These are phyloP conservation scores for Botrytis byssoidea DNA, from an alignment of 2,329 filamentous ascomycete species.

Conservation along the genomic window DNA sequence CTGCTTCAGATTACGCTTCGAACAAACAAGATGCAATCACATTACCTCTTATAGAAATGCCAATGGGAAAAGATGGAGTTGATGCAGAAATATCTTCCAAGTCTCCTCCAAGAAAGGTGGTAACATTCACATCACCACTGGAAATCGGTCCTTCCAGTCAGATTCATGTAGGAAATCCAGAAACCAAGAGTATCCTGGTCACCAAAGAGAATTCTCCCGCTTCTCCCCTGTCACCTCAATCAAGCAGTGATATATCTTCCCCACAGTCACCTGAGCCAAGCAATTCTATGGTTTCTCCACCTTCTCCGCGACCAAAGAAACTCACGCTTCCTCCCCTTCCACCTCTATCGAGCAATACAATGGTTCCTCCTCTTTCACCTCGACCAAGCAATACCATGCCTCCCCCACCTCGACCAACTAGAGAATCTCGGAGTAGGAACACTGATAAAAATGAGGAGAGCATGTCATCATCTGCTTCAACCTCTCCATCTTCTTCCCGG, in stretches of 20 bases:
- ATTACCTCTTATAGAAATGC: neutral
- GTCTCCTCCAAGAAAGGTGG: neutral
- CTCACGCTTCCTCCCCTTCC: too few species aligned
- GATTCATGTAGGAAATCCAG: neutral
- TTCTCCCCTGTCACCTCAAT: neutral
- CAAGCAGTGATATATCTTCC: neutral
- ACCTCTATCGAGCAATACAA: too few species aligned
- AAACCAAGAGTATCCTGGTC: too few species aligned
- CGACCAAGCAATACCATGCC: neutral
- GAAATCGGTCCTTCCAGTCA: neutral
- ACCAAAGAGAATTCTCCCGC: rapidly evolving
- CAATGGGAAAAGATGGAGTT: neutral
- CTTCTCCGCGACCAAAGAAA: too few species aligned
- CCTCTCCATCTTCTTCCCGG: neutral
- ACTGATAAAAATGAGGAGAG: neutral
- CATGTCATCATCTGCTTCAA: neutral
- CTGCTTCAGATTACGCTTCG: neutral
- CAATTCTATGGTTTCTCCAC: neutral
- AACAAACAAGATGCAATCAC: neutral
- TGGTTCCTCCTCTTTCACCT: neutral
- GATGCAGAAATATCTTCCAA: neutral
- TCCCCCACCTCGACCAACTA: neutral
- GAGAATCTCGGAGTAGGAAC: neutral
- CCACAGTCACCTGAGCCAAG: neutral
- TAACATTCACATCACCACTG: neutral